Percentiles rank a stretch among this genome's conserved stretches.
Evolutionary conservation across 2,329 filamentous ascomycete genomes (phyloP).

Genomic region (Claviceps sp.): DNA sequence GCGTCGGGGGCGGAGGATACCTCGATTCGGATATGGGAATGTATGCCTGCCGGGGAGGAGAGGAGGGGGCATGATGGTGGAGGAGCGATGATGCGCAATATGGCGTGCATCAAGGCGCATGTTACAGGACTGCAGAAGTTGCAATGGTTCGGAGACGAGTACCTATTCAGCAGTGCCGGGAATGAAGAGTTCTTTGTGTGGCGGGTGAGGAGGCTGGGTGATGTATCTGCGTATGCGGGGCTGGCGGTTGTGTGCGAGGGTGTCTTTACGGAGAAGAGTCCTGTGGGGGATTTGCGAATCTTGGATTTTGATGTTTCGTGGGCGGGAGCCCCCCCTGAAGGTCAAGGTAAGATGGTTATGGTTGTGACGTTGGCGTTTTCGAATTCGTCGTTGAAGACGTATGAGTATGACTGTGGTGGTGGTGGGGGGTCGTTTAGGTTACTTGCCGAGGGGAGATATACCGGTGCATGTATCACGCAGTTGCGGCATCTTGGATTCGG

Average conservation of each 20-base stretch:
- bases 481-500: conserved; percentile 27
- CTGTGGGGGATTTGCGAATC: conserved; percentile 59
- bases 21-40: conserved; percentile 58
- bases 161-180: conserved; percentile 76
- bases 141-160: conserved; percentile 56
- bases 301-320: conserved; percentile 56
- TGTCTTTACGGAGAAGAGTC: conserved; percentile 34
- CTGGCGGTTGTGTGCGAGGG: conserved; percentile 46
- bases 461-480: conserved; percentile 65
- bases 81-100: conserved; percentile 26
- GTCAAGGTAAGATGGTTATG: conserved; percentile 9
- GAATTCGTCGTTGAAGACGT: conserved; percentile 62
- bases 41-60: not conserved
- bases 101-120: conserved; percentile 61
- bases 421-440: conserved; percentile 29
- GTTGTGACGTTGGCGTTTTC: conserved; percentile 57
- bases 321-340: not conserved
- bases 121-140: conserved; percentile 73
- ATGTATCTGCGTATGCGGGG: conserved; percentile 26
- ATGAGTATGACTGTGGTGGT: conserved; percentile 28
- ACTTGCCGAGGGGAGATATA: conserved; percentile 45
- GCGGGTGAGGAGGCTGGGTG: conserved; percentile 45
- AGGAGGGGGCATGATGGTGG: not conserved
- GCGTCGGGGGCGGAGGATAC: conserved; percentile 64
- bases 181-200: conserved; percentile 85